Conservation (phyloP, 2,329 filamentous ascomycete genomes). For the Colletotrichum acutatum region DNA sequence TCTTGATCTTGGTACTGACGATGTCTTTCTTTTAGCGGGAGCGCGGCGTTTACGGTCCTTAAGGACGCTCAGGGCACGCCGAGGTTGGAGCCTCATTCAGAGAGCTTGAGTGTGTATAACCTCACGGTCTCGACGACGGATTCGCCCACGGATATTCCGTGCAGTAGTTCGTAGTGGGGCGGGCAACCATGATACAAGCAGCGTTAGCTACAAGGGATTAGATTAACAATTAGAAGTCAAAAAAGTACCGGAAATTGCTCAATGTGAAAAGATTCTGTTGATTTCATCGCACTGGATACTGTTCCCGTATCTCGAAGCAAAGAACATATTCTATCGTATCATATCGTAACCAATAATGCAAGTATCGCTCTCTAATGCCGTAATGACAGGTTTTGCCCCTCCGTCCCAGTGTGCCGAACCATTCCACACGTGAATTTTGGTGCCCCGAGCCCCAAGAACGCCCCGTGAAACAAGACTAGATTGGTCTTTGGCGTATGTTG, state of each 20-base stretch:
- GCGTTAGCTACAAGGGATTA: not conserved
- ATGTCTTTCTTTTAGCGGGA: not conserved
- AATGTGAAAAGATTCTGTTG: not conserved
- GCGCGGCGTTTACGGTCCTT: conserved; percentile 20
- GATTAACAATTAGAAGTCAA: not conserved
- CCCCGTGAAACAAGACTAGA: not conserved
- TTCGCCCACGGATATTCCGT: conserved; percentile 20
- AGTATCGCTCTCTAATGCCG: not conserved
- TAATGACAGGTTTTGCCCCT: conserved; percentile 23
- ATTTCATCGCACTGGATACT: not conserved
- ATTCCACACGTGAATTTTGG: conserved; percentile 5
- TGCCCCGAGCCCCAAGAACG: not conserved
- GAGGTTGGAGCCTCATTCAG: conserved; percentile 18
- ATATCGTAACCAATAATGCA: conserved; percentile 10
- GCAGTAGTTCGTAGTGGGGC: not conserved
- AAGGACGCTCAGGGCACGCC: conserved; percentile 1
- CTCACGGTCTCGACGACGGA: conserved; percentile 21
- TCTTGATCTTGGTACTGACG: not conserved
- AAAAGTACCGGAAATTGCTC: not conserved
- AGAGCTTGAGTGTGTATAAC: conserved; percentile 23
- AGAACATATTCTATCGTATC: not conserved
- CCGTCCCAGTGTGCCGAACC: conserved; percentile 15
- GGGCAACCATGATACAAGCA: not conserved
- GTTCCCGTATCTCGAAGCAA: not conserved
- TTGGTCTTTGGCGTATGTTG: not conserved